These are phyloP conservation scores for Pleurotus ostreatus DNA, from an alignment of 768 basidiomycete species.

Conservation along the genomic window DNA sequence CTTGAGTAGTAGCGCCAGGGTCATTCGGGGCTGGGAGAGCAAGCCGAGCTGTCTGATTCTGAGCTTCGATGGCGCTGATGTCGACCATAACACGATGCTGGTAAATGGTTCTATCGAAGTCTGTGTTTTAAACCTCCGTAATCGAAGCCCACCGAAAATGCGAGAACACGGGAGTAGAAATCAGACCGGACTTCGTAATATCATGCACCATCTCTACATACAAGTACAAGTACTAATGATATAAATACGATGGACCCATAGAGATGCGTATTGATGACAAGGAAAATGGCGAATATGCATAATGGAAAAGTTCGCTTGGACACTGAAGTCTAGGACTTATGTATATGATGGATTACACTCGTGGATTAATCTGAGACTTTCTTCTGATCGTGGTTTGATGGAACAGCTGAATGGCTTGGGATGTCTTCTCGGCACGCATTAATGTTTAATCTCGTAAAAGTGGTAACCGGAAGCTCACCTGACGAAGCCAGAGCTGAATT, in stretches of 20 bases:
- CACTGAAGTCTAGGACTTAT: no score
- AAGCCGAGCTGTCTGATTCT: no score
- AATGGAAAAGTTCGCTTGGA: neutral
- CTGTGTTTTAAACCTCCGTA: neutral
- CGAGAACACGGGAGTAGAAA: neutral
- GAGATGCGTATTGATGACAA: no score
- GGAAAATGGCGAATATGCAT: neutral
- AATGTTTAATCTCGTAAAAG: neutral
- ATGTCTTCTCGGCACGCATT: constrained; percentile 31
- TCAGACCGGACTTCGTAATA: no score
- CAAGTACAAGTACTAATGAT: neutral
- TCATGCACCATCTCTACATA: no score
- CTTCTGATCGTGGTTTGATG: constrained; percentile 40
- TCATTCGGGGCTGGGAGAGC: constrained; percentile 5
- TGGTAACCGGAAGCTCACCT: constrained; percentile 29
- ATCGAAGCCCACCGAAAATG: neutral
- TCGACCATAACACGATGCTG: no score
- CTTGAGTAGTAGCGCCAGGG: constrained; percentile 1
- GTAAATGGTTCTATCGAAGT: neutral
- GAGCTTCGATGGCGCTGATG: no score
- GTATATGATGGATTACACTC: neutral
- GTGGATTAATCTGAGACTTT: constrained; percentile 8
- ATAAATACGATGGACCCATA: neutral
- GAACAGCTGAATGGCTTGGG: constrained; percentile 45
- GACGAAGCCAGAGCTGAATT: constrained; percentile 40